These are phyloP conservation scores for Phytophthora melonis DNA, from an alignment of 352 stramenopile genomes.

Conservation along the genomic window DNA sequence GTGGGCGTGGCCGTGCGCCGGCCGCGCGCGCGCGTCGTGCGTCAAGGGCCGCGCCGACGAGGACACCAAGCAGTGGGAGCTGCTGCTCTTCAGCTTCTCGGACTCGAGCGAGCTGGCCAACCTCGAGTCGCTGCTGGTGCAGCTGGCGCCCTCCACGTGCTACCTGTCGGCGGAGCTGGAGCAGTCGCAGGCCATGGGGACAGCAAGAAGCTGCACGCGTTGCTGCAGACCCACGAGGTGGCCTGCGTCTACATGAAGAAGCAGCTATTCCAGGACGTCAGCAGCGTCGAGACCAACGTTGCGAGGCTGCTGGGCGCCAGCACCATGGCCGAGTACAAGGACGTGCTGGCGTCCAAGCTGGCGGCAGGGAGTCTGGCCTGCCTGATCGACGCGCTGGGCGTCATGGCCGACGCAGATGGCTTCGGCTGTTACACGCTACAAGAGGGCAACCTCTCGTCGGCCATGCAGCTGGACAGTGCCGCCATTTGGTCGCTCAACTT, in stretches of 20 bases:
- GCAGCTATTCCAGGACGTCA: constrained; percentile 62
- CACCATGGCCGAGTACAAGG: constrained; percentile 70
- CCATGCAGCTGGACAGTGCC: constrained; percentile 94
- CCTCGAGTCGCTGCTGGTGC: constrained; percentile 86
- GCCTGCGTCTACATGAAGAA: constrained; percentile 76
- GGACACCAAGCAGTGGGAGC: constrained; percentile 87
- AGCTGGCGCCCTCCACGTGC: constrained; percentile 80
- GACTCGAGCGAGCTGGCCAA: constrained; percentile 88
- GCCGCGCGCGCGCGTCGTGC: constrained; percentile 74
- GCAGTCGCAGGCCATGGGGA: constrained; percentile 71
- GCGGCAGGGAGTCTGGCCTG: constrained; percentile 75
- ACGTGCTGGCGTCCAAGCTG: constrained; percentile 73
- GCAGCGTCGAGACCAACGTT: constrained; percentile 73
- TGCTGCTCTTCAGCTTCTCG: constrained; percentile 83
- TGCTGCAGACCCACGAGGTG: constrained; percentile 76
- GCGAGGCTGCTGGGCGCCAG: constrained; percentile 59
- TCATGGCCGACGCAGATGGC: constrained; percentile 72
- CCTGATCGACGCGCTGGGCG: constrained; percentile 70
- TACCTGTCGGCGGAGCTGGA: constrained; percentile 69
- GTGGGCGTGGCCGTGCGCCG: constrained; percentile 81
- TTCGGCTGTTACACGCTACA: constrained; percentile 82
- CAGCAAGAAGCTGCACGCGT: constrained; percentile 83
- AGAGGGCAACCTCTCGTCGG: constrained; percentile 78
- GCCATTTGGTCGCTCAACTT: constrained; percentile 94
- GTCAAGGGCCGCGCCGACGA: constrained; percentile 75